phyloP scores from a whole-genome alignment of 768 basidiomycete genomes.

The Lentinula sp. region DNA sequence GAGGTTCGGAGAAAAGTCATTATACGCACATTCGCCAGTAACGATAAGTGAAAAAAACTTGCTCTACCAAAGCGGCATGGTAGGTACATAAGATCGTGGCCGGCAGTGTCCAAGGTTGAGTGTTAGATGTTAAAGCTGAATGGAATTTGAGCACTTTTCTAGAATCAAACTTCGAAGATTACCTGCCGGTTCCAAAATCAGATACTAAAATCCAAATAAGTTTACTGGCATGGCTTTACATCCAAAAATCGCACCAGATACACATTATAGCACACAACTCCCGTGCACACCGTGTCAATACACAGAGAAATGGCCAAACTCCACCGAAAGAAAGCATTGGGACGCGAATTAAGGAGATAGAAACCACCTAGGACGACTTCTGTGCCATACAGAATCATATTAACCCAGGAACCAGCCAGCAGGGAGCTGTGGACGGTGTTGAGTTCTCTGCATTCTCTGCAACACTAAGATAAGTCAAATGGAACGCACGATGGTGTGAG shows the following conservation, averaged over 20 bases:
- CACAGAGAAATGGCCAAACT: background rate
- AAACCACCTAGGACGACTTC: background rate
- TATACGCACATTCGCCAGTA: slow-evolving; percentile 1
- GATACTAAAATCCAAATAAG: background rate
- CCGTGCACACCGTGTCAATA: slow-evolving; percentile 1
- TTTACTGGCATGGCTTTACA: background rate
- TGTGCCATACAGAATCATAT: slow-evolving; percentile 1
- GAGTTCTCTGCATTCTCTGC: background rate
- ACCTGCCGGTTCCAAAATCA: background rate
- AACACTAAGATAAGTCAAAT: background rate
- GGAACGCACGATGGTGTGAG: background rate
- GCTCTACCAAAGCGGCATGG: slow-evolving; percentile 1
- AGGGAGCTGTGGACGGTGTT: background rate
- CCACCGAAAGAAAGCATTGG: background rate
- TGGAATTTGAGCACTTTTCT: background rate
- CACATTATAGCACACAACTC: background rate
- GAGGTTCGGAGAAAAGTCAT: background rate
- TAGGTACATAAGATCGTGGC: background rate
- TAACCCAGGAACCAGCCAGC: slow-evolving; percentile 4
- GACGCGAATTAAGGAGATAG: background rate
- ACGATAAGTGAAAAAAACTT: slow-evolving; percentile 3
- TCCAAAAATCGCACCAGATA: background rate
- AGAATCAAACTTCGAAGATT: background rate
- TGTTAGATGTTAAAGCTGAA: background rate
- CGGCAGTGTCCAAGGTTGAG: background rate